These are phyloP conservation scores for Nicotiana undulata DNA, from an alignment of 257 asterid genomes.

Conservation along the genomic window DNA sequence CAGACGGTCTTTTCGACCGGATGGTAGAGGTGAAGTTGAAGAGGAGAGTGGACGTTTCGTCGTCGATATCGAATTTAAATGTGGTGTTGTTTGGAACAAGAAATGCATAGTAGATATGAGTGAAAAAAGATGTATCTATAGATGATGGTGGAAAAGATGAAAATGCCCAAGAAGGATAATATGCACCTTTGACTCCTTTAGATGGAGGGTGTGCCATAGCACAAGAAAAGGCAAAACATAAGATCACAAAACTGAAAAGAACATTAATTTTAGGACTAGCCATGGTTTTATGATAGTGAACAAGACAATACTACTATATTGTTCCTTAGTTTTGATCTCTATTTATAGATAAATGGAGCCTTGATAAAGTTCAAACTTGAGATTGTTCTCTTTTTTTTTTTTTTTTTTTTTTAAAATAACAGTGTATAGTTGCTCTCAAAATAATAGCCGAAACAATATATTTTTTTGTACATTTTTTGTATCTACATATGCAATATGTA, in stretches of 20 bases:
- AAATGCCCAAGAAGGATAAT: constrained; percentile 51
- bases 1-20: constrained; percentile 31
- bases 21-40: constrained; percentile 49
- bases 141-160: constrained; percentile 35
- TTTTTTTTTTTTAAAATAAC: not conserved
- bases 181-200: constrained; percentile 47
- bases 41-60: constrained; percentile 29
- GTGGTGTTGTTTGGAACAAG: constrained; percentile 43
- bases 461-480: no score
- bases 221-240: not conserved
- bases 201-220: constrained; percentile 14
- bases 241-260: not conserved
- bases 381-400: not conserved
- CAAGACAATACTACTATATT: not conserved
- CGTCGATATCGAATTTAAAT: constrained; percentile 34
- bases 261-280: not conserved
- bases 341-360: constrained; percentile 3
- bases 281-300: not conserved
- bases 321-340: not conserved
- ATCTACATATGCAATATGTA: no score
- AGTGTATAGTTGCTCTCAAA: no score
- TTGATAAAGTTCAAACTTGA: not conserved
- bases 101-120: constrained; percentile 68
- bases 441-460: no score
- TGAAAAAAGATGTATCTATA: constrained; percentile 42